Percentiles rank a stretch among this genome's conserved stretches.
These are phyloP conservation scores for Stephanocyclus meneghinianus DNA, from an alignment of 352 stramenopile species.

Conservation along the genomic window DNA sequence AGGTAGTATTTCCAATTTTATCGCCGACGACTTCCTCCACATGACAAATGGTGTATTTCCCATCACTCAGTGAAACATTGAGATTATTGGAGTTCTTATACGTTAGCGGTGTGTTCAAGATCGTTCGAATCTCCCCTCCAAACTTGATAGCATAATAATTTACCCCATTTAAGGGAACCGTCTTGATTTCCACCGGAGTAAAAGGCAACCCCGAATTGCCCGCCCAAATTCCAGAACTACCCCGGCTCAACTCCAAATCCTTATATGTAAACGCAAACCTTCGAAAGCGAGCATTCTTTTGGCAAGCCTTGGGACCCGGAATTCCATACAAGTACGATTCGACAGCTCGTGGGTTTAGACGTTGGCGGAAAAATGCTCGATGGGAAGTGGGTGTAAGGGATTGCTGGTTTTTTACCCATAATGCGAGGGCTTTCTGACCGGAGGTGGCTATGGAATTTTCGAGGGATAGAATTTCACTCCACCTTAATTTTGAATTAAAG, in stretches of 20 bases:
- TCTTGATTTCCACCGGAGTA: constrained; percentile 30
- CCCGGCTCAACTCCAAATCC: constrained; percentile 29
- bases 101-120: constrained; percentile 30
- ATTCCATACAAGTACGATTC: constrained; percentile 22
- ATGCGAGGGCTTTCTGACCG: constrained; percentile 2
- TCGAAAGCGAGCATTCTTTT: constrained; percentile 35
- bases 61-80: constrained; percentile 8
- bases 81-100: constrained; percentile 19
- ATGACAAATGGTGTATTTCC: constrained; percentile 47
- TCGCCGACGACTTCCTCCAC: constrained; percentile 30
- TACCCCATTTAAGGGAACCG: constrained; percentile 1
- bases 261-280: constrained; percentile 49
- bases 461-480: constrained; percentile 12
- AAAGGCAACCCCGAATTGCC: constrained; percentile 32
- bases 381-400: constrained; percentile 12
- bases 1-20: neutral
- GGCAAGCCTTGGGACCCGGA: constrained; percentile 40
- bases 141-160: constrained; percentile 41
- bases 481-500: constrained; percentile 6
- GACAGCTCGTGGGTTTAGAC: constrained; percentile 17
- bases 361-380: constrained; percentile 21
- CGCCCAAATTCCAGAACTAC: neutral
- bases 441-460: neutral
- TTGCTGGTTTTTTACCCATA: constrained; percentile 27
- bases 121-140: constrained; percentile 28